These are phyloP conservation scores for Cercophora newfieldiana DNA, from an alignment of 495 filamentous ascomycete genomes.

Conservation along the genomic window DNA sequence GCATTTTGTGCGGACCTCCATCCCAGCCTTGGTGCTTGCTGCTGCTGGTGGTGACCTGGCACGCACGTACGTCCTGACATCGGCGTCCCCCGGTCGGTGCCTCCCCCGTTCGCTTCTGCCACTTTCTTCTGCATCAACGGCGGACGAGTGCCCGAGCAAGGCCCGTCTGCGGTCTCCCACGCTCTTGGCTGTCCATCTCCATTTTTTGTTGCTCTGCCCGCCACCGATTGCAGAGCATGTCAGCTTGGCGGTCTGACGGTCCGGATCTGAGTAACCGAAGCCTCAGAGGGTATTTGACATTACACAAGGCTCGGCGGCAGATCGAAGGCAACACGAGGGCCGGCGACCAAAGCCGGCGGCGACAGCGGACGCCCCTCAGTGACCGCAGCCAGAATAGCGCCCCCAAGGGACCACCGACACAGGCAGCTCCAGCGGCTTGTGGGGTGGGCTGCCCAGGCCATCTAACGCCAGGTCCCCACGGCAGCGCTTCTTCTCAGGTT, in stretches of 20 bases:
- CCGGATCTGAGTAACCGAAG: constrained; percentile 25
- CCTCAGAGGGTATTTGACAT: constrained; percentile 2
- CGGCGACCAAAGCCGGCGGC: constrained; percentile 11
- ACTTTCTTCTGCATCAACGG: constrained; percentile 2
- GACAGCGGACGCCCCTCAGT: neutral
- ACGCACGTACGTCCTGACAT: constrained; percentile 14
- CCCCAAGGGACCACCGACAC: neutral
- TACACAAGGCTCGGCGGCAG: constrained; percentile 21
- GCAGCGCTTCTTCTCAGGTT: constrained; percentile 31
- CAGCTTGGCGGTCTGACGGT: constrained; percentile 16
- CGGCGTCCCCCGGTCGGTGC: constrained; percentile 18
- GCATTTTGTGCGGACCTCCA: constrained; percentile 16
- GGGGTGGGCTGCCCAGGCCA: constrained; percentile 20
- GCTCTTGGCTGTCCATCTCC: constrained; percentile 12
- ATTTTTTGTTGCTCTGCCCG: neutral
- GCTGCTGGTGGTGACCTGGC: neutral
- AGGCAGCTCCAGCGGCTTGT: constrained; percentile 18
- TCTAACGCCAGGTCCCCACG: constrained; percentile 24
- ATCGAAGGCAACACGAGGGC: constrained; percentile 10
- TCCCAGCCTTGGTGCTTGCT: constrained; percentile 5
- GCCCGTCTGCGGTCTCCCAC: constrained; percentile 16
- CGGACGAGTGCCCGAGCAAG: constrained; percentile 16
- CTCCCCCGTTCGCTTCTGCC: neutral
- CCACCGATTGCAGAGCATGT: constrained; percentile 1
- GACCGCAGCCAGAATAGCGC: neutral